Evolutionary conservation across 1,139 yeast genomes (phyloP).

Genomic region (Hyphopichia wangnamkhiaoensis): DNA sequence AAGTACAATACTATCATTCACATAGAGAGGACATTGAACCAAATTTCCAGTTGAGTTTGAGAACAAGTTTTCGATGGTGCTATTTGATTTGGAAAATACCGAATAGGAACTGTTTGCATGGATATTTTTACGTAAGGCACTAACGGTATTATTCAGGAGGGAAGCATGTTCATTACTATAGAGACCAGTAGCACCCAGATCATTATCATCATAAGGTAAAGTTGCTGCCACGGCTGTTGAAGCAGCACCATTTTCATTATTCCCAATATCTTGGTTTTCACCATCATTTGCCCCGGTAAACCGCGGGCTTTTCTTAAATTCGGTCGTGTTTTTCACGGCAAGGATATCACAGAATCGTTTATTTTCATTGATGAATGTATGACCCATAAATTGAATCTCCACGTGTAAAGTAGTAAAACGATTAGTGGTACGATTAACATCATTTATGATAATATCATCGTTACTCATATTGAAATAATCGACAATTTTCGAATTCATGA

Average conservation of each 20-base stretch:
- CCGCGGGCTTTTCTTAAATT: slow-evolving; percentile 23
- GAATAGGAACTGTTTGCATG: background rate
- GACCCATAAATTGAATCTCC: slow-evolving; percentile 47
- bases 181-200: background rate
- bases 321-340: slow-evolving; percentile 39
- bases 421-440: slow-evolving; percentile 47
- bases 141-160: background rate
- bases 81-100: slow-evolving; percentile 11
- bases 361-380: slow-evolving; percentile 37
- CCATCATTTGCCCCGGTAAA: slow-evolving; percentile 10
- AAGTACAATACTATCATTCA: slow-evolving; percentile 39
- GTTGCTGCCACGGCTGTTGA: background rate
- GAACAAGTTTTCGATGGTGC: slow-evolving; percentile 25
- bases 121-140: background rate
- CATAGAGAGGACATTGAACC: slow-evolving; percentile 44
- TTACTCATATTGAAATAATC: slow-evolving; percentile 15
- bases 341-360: slow-evolving; percentile 48
- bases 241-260: background rate
- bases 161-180: too few species aligned
- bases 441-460: slow-evolving; percentile 28
- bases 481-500: slow-evolving; percentile 37
- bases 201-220: background rate
- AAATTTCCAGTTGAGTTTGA: slow-evolving; percentile 26
- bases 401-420: slow-evolving; percentile 51
- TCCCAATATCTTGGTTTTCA: background rate